Evolutionary conservation across 2,329 filamentous ascomycete species (phyloP), one percentile per base, ranked within the genome.

Genomic region (Coniochaeta hoffmannii): DNA sequence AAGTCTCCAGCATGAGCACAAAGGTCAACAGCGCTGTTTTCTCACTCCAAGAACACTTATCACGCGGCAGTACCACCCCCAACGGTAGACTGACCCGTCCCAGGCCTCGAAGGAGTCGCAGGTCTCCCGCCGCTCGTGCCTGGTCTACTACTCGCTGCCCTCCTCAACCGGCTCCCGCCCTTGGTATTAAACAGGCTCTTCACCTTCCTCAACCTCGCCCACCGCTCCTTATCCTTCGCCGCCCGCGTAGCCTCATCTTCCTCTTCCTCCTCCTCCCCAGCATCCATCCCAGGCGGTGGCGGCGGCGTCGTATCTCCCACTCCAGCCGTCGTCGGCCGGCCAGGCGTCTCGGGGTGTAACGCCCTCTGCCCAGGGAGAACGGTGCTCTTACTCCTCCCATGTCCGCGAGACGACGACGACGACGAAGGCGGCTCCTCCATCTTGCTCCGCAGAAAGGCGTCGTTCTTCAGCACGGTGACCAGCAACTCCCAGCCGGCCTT

Each of bases 121-220:
- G 41, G 41, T 17, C 41, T 28, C 19, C 22, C 38, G 15, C 49
- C 28, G 8, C 50, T 44, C 51, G 56, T 63, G 61, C 59, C 60
- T 4, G 60, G 60, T 19, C 60, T 49, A 46, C 60, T 62, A 50
- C 59, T 59, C 12, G 54, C 49, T 19, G n/a, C 19, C 30, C 60
- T 59, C 60, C 61, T 72, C 53, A 77, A 67, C 65, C 79, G 85
- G 66, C 76, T 83, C 9, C 76, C 73, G 1, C 76, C 78, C 68
- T 88, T 89, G 6, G 81, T 77, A 59, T 87, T 84, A 63, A 90
- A 84, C 50, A 88, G 70, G 64, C 85, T 88, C 75, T 88, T 88
- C 56, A 90, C 85, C 56, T 82, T 80, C 63, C 85, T 79, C 59
- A 90, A 70, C 61, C 85, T 79, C n/a, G 85, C 81, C 86, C 86